Percentiles rank a stretch among this genome's conserved stretches.
Evolutionary conservation across 495 filamentous ascomycete genomes (phyloP).

Genomic region (Friedmanniomyces simplex): DNA sequence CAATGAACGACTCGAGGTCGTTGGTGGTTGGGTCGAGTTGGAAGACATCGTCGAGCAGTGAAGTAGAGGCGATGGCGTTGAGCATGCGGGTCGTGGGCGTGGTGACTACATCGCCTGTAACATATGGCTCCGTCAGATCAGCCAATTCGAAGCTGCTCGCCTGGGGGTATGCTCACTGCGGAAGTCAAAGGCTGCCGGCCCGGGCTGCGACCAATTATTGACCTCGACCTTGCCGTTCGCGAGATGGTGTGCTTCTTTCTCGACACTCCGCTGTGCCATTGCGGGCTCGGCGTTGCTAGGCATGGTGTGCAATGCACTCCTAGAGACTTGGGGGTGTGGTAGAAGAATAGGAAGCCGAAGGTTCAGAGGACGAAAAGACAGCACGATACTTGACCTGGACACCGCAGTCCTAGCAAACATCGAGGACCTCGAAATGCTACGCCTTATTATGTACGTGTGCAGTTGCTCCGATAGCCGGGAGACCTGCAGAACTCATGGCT

Average conservation of each 20-base stretch:
- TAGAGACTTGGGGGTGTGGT: neutral
- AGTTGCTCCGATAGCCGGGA: neutral
- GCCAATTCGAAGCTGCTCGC: neutral
- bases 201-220: slow-evolving; percentile 48
- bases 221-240: slow-evolving; percentile 12
- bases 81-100: slow-evolving; percentile 80
- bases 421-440: neutral
- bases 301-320: neutral
- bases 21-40: slow-evolving; percentile 69
- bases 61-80: slow-evolving; percentile 43
- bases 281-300: neutral
- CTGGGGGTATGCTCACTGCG: slow-evolving; percentile 20
- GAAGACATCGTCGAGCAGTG: slow-evolving; percentile 70
- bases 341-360: too few species aligned
- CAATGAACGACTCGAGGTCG: slow-evolving; percentile 56
- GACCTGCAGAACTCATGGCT: neutral
- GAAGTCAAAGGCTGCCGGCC: slow-evolving; percentile 57
- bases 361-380: neutral
- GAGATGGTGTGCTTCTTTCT: slow-evolving; percentile 11
- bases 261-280: neutral
- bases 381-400: slow-evolving; percentile 7
- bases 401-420: neutral
- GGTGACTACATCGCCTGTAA: slow-evolving; percentile 69
- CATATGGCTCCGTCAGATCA: neutral
- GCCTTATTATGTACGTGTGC: neutral